Percentiles rank a stretch among this genome's conserved stretches.
These are phyloP conservation scores for Calonectria fujianensis DNA, from an alignment of 2,329 filamentous ascomycete genomes.

Conservation along the genomic window DNA sequence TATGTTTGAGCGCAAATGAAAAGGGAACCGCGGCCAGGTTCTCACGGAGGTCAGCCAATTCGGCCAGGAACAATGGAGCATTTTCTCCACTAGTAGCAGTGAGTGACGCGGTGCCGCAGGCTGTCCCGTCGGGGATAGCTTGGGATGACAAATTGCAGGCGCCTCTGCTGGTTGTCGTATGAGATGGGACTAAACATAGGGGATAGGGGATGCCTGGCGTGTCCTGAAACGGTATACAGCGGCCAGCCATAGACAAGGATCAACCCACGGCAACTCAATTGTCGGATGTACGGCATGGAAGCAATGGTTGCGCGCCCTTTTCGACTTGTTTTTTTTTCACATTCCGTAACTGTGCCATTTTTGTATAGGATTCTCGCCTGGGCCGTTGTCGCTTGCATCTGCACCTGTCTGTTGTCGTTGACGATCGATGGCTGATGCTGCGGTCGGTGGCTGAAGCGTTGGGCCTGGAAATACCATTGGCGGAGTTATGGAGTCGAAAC, in stretches of 20 bases:
- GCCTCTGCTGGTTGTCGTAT: background rate
- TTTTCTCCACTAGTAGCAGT: slow-evolving; percentile 22
- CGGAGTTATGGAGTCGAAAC: slow-evolving; percentile 22
- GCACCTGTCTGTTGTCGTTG: background rate
- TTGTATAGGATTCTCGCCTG: background rate
- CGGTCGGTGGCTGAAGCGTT: background rate
- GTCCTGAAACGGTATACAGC: slow-evolving; percentile 13
- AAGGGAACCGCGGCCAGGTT: background rate
- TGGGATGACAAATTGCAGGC: slow-evolving; percentile 1
- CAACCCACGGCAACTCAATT: background rate
- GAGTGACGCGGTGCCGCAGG: background rate
- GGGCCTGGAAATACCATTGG: background rate
- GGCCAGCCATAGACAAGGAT: background rate
- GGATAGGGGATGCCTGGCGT: background rate
- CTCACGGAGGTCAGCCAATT: background rate
- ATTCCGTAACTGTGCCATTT: background rate
- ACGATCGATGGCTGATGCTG: background rate
- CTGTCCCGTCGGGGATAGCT: background rate
- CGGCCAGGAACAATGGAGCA: background rate
- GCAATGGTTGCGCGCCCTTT: background rate
- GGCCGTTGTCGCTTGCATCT: background rate
- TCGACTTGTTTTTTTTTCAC: background rate
- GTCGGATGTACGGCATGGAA: slow-evolving; percentile 17
- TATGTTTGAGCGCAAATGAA: slow-evolving; percentile 10
- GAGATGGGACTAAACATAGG: slow-evolving; percentile 2